Evolutionary conservation across 768 basidiomycete species (phyloP).

Genomic region (Amanita inopinata): DNA sequence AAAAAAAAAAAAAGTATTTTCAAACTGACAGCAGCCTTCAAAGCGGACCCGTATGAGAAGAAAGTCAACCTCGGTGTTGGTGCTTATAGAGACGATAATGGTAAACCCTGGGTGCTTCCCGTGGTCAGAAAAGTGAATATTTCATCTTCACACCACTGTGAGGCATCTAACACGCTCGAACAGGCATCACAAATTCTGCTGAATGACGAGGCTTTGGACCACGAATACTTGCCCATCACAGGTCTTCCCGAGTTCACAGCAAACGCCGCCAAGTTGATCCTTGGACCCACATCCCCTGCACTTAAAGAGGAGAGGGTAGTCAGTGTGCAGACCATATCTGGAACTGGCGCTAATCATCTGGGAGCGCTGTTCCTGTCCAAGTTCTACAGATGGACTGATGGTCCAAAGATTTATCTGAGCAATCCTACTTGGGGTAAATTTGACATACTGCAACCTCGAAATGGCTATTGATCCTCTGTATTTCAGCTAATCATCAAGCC

Average conservation of each 20-base stretch:
- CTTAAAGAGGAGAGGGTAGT: slow-evolving; percentile 62
- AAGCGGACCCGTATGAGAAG: slow-evolving; percentile 59
- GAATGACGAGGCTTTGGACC: slow-evolving; percentile 66
- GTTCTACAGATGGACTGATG: slow-evolving; percentile 67
- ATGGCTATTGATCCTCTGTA: background rate
- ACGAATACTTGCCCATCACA: slow-evolving; percentile 89
- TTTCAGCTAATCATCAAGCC: slow-evolving; percentile 75
- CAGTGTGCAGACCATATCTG: slow-evolving; percentile 90
- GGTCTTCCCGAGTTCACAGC: slow-evolving; percentile 77
- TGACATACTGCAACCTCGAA: background rate
- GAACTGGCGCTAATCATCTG: slow-evolving; percentile 93
- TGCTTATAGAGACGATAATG: slow-evolving; percentile 82
- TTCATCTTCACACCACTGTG: no score
- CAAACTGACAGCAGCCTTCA: slow-evolving; percentile 85
- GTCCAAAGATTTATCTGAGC: slow-evolving; percentile 73
- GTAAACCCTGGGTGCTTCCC: slow-evolving; percentile 87
- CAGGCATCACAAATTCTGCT: slow-evolving; percentile 70
- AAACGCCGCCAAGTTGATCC: slow-evolving; percentile 74
- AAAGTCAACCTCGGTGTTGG: slow-evolving; percentile 93
- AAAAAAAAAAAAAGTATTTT: slow-evolving; percentile 77
- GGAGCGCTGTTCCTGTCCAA: slow-evolving; percentile 78
- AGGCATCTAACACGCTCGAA: slow-evolving; percentile 1
- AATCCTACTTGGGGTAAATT: slow-evolving; percentile 84
- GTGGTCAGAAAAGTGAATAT: slow-evolving; percentile 72
- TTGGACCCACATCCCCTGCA: slow-evolving; percentile 64